phyloP scores from a whole-genome alignment of 345 rosid species.

The Populus ilicifolia region DNA sequence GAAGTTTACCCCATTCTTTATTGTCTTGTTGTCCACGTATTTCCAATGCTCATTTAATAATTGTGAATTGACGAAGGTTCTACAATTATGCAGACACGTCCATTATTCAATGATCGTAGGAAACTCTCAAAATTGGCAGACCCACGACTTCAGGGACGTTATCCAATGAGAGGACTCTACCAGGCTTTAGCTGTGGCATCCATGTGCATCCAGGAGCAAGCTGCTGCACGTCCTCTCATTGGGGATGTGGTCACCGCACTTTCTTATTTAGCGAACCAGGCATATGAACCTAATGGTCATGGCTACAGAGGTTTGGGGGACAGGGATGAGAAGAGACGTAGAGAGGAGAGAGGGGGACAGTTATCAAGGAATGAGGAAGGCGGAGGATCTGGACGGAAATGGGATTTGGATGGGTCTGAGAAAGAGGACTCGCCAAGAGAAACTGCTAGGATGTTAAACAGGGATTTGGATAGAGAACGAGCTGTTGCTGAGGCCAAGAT shows the following conservation, averaged over 20 bases:
- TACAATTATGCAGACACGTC: conserved; percentile 61
- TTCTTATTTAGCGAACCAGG: conserved; percentile 85
- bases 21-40: neutral
- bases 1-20: neutral
- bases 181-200: conserved; percentile 97
- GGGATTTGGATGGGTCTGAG: conserved; percentile 77
- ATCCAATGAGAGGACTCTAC: conserved; percentile 82
- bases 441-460: conserved; percentile 54
- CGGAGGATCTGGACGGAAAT: conserved; percentile 64
- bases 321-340: conserved; percentile 50
- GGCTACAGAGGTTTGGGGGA: conserved; percentile 37
- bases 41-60: neutral
- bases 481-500: conserved; percentile 96
- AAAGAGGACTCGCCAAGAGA: conserved; percentile 90
- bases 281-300: conserved; percentile 54
- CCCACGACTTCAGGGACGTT: conserved; percentile 71
- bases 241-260: conserved; percentile 94
- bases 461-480: conserved; percentile 78
- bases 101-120: conserved; percentile 77
- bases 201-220: conserved; percentile 96
- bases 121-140: conserved; percentile 76
- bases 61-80: neutral
- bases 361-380: conserved; percentile 65
- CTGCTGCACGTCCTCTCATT: conserved; percentile 92
- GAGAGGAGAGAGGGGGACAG: conserved; percentile 57